Conservation (phyloP, 257 asterid species). For the Nicotiana sylvestris region DNA sequence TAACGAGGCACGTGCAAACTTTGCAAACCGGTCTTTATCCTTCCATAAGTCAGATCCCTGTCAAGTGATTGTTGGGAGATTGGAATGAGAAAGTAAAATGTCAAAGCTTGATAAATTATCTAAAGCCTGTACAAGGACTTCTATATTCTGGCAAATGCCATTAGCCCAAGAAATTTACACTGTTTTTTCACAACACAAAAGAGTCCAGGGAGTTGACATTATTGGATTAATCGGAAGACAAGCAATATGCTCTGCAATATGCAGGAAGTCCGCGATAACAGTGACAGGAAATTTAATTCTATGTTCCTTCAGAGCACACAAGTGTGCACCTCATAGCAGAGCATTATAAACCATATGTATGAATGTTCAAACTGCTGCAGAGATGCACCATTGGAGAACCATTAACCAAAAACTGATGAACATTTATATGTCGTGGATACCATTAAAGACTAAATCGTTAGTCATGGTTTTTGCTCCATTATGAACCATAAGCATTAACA, state of each 20-base stretch:
- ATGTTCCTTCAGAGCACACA: neutral
- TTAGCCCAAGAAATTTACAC: neutral
- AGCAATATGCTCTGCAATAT: neutral
- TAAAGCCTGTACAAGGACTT: neutral
- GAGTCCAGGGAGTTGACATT: neutral
- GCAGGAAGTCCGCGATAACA: neutral
- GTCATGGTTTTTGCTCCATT: neutral
- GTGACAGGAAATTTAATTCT: conserved; percentile 1
- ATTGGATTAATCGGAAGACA: neutral
- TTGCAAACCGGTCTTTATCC: conserved; percentile 63
- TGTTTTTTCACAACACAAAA: neutral
- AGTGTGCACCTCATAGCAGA: neutral
- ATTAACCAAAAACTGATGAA: neutral
- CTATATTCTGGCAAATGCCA: neutral
- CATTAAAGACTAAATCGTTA: neutral
- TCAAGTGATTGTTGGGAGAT: neutral
- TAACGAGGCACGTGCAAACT: conserved; percentile 76
- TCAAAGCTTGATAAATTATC: conserved; percentile 1
- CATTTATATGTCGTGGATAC: neutral
- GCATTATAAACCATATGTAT: neutral
- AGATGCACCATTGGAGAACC: neutral
- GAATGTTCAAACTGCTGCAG: neutral
- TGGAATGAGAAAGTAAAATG: neutral
- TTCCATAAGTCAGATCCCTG: conserved; percentile 81
- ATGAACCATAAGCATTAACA: neutral